A percentile compares a stretch with the other conserved stretches of the same genome.
Evolutionary conservation across 805 yeast species (phyloP).

Genomic region (Limtongozyma cylindracea): DNA sequence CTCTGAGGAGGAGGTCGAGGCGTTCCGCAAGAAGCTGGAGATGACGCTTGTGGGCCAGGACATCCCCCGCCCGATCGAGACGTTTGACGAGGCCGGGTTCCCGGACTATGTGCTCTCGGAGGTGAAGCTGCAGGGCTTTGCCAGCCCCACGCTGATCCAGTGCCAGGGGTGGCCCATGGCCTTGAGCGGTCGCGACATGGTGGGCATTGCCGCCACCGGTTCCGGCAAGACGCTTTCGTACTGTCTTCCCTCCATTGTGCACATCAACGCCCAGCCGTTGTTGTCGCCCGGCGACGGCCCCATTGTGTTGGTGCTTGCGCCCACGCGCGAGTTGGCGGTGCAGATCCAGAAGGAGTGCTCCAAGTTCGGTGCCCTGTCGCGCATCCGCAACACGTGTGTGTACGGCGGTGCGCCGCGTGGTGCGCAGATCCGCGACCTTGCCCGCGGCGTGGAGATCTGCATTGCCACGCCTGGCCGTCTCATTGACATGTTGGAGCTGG

Average conservation of each 20-base stretch:
- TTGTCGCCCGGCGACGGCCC: constrained; percentile 93
- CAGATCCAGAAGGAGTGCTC: constrained; percentile 93
- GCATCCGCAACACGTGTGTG: constrained; percentile 91
- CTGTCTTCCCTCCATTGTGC: constrained; percentile 92
- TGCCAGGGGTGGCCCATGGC: constrained; percentile 99
- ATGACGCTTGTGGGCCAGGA: constrained; percentile 70
- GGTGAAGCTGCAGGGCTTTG: constrained; percentile 82
- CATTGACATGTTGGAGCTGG: constrained; percentile 89
- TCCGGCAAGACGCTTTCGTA: constrained; percentile 96
- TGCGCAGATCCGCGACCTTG: constrained; percentile 87
- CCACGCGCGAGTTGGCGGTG: constrained; percentile 96
- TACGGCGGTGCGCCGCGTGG: constrained; percentile 99
- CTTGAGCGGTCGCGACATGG: constrained; percentile 92
- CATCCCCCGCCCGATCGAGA: constrained; percentile 83
- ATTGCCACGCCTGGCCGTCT: constrained; percentile 99
- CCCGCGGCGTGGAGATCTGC: constrained; percentile 85
- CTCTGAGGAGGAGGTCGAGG: constrained; percentile 42
- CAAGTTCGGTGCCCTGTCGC: constrained; percentile 77
- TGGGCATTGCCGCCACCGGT: constrained; percentile 98
- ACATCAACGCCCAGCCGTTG: constrained; percentile 93
- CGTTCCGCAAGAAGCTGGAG: constrained; percentile 61
- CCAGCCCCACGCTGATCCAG: constrained; percentile 86
- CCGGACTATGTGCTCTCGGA: constrained; percentile 81
- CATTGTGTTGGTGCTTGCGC: constrained; percentile 82
- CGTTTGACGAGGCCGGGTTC: constrained; percentile 94